These are phyloP conservation scores for Haplosporangium sp. DNA, from an alignment of 371 early-diverging fungal genomes.

Conservation along the genomic window DNA sequence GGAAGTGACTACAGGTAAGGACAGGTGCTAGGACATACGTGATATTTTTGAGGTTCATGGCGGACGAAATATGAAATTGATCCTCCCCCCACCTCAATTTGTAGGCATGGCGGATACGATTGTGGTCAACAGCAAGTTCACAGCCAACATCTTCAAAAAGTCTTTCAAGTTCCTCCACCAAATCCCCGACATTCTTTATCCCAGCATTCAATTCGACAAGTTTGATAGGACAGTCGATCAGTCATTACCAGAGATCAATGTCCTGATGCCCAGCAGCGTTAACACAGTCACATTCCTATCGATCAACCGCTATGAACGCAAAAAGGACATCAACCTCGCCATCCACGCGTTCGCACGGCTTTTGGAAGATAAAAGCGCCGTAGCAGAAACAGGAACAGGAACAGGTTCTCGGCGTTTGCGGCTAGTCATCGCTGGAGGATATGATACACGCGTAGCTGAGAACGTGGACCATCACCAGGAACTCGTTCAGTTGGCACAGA, in stretches of 20 bases:
- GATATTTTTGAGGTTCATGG: background rate
- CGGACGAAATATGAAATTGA: background rate
- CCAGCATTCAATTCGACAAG: slow-evolving; percentile 81
- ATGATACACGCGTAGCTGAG: slow-evolving; percentile 85
- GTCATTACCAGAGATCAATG: slow-evolving; percentile 63
- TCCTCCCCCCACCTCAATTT: background rate
- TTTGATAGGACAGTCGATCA: slow-evolving; percentile 73
- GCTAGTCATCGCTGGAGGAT: slow-evolving; percentile 90
- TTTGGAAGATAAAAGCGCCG: slow-evolving; percentile 23
- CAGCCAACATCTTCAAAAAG: slow-evolving; percentile 77
- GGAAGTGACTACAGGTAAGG: slow-evolving; percentile 83
- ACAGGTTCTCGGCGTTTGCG: slow-evolving; percentile 50
- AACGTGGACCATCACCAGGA: slow-evolving; percentile 87
- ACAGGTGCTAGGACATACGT: background rate
- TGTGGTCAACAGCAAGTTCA: slow-evolving; percentile 92
- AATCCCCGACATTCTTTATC: slow-evolving; percentile 83
- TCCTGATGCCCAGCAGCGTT: slow-evolving; percentile 61
- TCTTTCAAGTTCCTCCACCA: slow-evolving; percentile 75
- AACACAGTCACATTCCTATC: slow-evolving; percentile 68
- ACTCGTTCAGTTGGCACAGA: slow-evolving; percentile 68
- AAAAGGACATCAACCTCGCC: slow-evolving; percentile 91
- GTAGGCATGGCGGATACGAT: slow-evolving; percentile 87
- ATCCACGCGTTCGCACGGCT: slow-evolving; percentile 78
- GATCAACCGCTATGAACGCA: slow-evolving; percentile 95
- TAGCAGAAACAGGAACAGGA: slow-evolving; percentile 4